Base-by-base conservation (phyloP, 106 monocot genomes). In the Narthecium ossifragum region DNA sequence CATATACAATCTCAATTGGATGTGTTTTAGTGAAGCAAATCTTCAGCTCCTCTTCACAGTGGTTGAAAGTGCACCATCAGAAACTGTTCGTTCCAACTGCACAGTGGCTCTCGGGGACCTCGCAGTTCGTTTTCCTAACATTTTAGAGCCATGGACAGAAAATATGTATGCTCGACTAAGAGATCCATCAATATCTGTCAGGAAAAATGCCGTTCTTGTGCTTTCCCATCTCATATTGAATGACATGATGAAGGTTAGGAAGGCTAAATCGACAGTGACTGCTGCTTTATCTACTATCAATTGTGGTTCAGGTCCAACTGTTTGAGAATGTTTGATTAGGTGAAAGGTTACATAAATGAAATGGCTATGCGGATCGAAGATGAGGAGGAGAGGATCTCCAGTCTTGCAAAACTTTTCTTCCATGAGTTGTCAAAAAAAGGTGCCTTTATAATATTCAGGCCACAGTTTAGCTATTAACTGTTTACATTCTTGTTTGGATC, bases 271-370 rank as follows among this genome's bases (percentile, higher is more conserved):
- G 11, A 8, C 13, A 31, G 8, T 53, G 14, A 26, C 2, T 20
- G 27, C 32, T 25, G 34, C 20, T n/a, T 43, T 55, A 45, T 26
- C 29, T 26, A 61, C 26, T 60, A 14, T 41, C 40, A 26, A 26
- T 41, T 61, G 32, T n/a, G n/a, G n/a, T n/a, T 31, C 12, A 31
- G 32, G 2, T 56, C 12, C 31, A 20, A 29, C 17, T 17, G 30
- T 12, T n/a, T n/a, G n/a, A n/a, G 1, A 65, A 32, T 8, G 22
- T 47, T 43, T 48, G 51, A 62, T 59, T 58, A 98, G 98, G 98
- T 98, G 14, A 98, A 98, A 63, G 98, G 98, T n/a, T 91, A 87
- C 53, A 98, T 98, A 74, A 81, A 98, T 75, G 87, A 98, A 79
- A 98, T 91, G 87, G 81, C 91, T 33, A 60, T 88, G 40, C 48